phyloP scores from a whole-genome alignment of 345 rosid species.

The Salix arbutifolia region DNA sequence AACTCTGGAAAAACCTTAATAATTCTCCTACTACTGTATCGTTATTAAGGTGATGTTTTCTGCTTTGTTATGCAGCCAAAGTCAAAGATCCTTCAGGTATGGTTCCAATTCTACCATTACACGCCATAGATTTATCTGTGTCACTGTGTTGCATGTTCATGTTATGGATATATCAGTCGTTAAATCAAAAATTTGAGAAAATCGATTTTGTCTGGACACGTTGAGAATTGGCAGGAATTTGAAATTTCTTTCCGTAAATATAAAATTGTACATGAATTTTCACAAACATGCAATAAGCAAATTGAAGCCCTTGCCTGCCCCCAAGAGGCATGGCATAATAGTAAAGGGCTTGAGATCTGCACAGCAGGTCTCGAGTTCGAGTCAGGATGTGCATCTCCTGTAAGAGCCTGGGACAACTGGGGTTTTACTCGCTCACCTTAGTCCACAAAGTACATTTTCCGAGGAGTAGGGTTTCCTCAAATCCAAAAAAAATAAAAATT shows the following conservation, averaged over 20 bases:
- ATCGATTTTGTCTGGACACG: too few relatives aligned
- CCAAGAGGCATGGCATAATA: accelerated
- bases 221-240: neutral
- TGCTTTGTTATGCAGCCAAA: slow-evolving; percentile 41
- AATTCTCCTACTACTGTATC: neutral
- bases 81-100: slow-evolving; percentile 61
- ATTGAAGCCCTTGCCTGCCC: neutral
- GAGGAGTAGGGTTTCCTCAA: too few relatives aligned
- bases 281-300: neutral
- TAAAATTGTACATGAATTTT: neutral
- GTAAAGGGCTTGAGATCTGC: too few relatives aligned
- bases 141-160: too few relatives aligned
- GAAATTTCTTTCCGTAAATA: neutral
- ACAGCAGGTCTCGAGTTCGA: too few relatives aligned
- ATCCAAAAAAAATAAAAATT: neutral
- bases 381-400: too few relatives aligned
- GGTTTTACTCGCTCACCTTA: too few relatives aligned
- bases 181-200: too few relatives aligned
- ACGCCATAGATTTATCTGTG: neutral
- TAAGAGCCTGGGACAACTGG: too few relatives aligned
- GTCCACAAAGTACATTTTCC: too few relatives aligned
- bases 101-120: neutral
- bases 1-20: neutral
- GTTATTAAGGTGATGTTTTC: slow-evolving; percentile 4
- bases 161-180: too few relatives aligned